Conservation (phyloP, 768 basidiomycete species). For the Lactarius indigo region DNA sequence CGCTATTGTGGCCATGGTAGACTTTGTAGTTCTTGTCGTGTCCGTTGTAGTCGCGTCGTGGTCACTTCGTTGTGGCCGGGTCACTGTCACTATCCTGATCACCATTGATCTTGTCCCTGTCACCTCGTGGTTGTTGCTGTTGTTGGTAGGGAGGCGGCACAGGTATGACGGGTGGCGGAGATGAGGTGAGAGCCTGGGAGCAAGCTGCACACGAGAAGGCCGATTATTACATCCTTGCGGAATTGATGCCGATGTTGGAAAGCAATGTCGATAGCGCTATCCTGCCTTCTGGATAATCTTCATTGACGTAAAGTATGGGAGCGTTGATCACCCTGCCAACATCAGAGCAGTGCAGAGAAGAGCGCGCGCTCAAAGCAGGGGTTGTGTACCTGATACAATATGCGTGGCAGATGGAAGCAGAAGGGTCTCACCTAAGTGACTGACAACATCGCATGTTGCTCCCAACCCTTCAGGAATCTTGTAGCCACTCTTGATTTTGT, state of each 20-base stretch:
- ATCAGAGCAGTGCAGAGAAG: constrained; percentile 85
- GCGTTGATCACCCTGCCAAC: constrained; percentile 88
- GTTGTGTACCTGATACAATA: constrained; percentile 84
- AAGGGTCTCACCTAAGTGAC: constrained; percentile 61
- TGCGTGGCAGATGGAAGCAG: neutral
- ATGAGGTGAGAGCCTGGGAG: too few relatives aligned
- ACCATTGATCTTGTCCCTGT: too few relatives aligned
- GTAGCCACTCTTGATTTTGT: constrained; percentile 80
- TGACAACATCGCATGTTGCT: constrained; percentile 81
- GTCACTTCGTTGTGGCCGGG: too few relatives aligned
- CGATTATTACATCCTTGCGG: constrained; percentile 87
- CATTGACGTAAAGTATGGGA: constrained; percentile 87
- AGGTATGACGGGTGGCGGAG: too few relatives aligned
- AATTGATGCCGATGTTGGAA: constrained; percentile 85
- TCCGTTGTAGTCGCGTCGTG: too few relatives aligned
- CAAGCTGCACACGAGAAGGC: constrained; percentile 86
- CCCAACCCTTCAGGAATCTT: constrained; percentile 65
- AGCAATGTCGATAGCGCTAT: constrained; percentile 78
- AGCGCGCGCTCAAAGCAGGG: constrained; percentile 77
- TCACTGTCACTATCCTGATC: too few relatives aligned
- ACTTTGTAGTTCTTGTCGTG: too few relatives aligned
- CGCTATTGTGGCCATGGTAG: too few relatives aligned
- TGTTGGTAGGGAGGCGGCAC: too few relatives aligned
- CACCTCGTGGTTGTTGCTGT: too few relatives aligned
- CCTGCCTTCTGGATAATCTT: constrained; percentile 80